Conservation (phyloP, 441 rosid species). For the Pelargonium myrrhifolium region DNA sequence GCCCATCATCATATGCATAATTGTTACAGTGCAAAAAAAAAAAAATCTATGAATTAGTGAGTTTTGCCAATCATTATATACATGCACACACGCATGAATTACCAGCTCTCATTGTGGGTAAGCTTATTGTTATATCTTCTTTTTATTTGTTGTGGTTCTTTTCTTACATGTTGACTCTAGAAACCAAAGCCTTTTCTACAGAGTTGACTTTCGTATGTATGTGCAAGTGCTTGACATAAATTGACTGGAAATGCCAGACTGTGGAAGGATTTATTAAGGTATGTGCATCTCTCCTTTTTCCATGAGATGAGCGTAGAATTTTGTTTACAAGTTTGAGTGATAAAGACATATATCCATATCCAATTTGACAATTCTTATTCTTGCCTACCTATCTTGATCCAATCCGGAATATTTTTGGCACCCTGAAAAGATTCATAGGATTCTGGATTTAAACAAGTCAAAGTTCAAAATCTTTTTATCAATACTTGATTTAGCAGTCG, state of each 20-base stretch:
- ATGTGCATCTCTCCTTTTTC: slow-evolving; percentile 5
- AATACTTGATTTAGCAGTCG: neutral
- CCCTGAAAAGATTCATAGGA: neutral
- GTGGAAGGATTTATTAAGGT: slow-evolving; percentile 4
- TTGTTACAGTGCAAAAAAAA: too few relatives aligned
- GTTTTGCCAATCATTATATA: too few relatives aligned
- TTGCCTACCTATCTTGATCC: slow-evolving; percentile 19
- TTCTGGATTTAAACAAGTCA: neutral
- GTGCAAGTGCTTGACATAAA: slow-evolving; percentile 3
- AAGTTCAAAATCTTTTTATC: neutral
- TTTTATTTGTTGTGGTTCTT: slow-evolving; percentile 1
- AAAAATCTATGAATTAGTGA: neutral
- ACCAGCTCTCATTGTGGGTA: neutral
- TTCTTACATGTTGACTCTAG: slow-evolving; percentile 6
- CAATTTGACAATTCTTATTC: neutral
- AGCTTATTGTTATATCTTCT: neutral
- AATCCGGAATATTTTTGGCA: neutral
- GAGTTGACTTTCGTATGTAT: neutral
- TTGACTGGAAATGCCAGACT: slow-evolving; percentile 1
- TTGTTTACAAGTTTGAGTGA: slow-evolving; percentile 19
- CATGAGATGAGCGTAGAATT: slow-evolving; percentile 7
- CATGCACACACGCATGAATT: too few relatives aligned
- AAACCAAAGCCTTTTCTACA: neutral
- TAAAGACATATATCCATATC: slow-evolving; percentile 15
- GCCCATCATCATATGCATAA: neutral